phyloP scores from a whole-genome alignment of 805 yeast species.

The Nakazawaea laoshanensis region DNA sequence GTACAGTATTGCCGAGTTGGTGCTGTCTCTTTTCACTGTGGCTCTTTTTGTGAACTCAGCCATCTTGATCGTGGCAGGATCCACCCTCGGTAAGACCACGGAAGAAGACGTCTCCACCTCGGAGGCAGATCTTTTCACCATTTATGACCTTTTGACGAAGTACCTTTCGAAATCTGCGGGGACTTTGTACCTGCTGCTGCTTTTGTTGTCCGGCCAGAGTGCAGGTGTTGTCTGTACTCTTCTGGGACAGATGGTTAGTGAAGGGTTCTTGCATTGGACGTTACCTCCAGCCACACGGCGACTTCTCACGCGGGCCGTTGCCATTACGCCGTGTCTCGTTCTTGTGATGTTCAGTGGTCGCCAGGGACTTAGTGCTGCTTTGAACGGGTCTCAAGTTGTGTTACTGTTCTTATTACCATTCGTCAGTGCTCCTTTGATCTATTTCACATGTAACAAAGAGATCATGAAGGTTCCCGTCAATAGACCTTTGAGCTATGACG shows the following conservation, averaged over 20 bases:
- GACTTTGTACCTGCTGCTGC: conserved; percentile 74
- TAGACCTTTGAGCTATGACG: conserved; percentile 4
- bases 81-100: conserved; percentile 61
- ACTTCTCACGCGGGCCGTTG: conserved; percentile 64
- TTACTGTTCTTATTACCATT: conserved; percentile 78
- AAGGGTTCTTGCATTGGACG: conserved; percentile 83
- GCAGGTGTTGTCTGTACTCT: conserved; percentile 92
- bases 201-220: conserved; percentile 78
- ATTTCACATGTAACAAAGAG: conserved; percentile 62
- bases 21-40: conserved; percentile 62
- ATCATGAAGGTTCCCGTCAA: conserved; percentile 55
- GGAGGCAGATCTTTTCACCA: conserved; percentile 79
- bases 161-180: conserved; percentile 74
- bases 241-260: conserved; percentile 88
- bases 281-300: conserved; percentile 76
- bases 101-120: conserved; percentile 40
- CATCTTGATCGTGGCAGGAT: conserved; percentile 74
- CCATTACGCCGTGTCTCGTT: conserved; percentile 73
- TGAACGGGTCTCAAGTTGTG: conserved; percentile 82
- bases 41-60: conserved; percentile 86
- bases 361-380: conserved; percentile 59
- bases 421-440: conserved; percentile 76
- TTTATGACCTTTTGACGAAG: conserved; percentile 52
- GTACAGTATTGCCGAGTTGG: conserved; percentile 65
- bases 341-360: conserved; percentile 69